A percentile compares a stretch with the other conserved stretches of the same genome.
phyloP scores from a whole-genome alignment of 1,139 yeast genomes.

The Hyphopichia fennica region DNA sequence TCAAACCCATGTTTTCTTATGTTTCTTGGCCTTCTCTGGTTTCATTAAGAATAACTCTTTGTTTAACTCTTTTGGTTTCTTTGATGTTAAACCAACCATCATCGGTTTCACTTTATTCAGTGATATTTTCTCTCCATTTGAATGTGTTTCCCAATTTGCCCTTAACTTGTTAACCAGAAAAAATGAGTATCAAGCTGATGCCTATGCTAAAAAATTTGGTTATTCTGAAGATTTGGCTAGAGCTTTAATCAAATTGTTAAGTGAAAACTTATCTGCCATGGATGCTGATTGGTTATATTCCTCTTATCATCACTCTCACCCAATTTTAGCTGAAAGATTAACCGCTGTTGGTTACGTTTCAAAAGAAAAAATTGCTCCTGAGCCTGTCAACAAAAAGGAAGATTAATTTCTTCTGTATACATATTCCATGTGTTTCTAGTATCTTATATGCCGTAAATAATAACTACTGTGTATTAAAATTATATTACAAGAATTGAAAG shows the following conservation, averaged over 20 bases:
- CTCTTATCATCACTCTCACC: constrained; percentile 88
- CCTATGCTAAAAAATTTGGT: constrained; percentile 74
- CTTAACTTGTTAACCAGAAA: constrained; percentile 75
- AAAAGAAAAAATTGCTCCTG: constrained; percentile 41
- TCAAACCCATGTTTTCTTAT: constrained; percentile 62
- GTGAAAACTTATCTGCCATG: constrained; percentile 77
- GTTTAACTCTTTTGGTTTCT: constrained; percentile 77
- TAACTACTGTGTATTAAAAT: not conserved
- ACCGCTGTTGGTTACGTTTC: constrained; percentile 60
- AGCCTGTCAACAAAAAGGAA: constrained; percentile 6
- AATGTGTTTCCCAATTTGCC: constrained; percentile 62
- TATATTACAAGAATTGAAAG: not conserved
- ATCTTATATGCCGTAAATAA: not conserved
- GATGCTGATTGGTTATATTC: constrained; percentile 90
- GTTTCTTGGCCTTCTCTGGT: constrained; percentile 73
- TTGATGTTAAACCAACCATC: constrained; percentile 60
- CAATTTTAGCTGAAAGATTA: constrained; percentile 85
- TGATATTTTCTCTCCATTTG: constrained; percentile 77
- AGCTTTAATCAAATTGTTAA: constrained; percentile 73
- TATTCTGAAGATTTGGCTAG: constrained; percentile 65
- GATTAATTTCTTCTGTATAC: not conserved
- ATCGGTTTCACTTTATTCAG: constrained; percentile 77
- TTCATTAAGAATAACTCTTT: constrained; percentile 78
- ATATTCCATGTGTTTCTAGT: not conserved
- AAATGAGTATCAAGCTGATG: constrained; percentile 92